phyloP scores from a whole-genome alignment of 2,329 filamentous ascomycete genomes.

The Allantophomopsis lycopodina region DNA sequence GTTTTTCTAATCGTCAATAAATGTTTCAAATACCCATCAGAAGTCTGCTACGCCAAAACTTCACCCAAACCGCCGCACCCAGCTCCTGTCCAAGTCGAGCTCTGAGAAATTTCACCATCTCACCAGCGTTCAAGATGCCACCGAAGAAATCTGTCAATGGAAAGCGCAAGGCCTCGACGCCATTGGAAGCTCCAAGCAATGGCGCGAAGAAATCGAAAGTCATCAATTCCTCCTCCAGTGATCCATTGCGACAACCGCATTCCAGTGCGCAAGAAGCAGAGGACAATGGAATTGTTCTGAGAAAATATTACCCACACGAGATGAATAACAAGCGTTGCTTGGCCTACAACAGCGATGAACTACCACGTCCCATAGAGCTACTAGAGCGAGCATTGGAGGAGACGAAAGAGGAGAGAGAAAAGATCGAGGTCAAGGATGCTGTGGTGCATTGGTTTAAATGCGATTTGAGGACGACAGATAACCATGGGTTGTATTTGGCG shows the following conservation, averaged over 20 bases:
- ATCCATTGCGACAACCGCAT: conserved; percentile 12
- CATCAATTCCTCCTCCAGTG: conserved; percentile 5
- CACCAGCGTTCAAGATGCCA: no score
- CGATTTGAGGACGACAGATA: conserved; percentile 64
- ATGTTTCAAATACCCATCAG: no score
- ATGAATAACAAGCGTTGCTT: conserved; percentile 70
- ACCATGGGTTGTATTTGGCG: conserved; percentile 55
- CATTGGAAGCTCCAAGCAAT: background rate
- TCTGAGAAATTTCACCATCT: no score
- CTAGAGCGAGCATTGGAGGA: conserved; percentile 46
- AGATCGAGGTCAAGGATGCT: conserved; percentile 38
- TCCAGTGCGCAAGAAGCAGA: conserved; percentile 22
- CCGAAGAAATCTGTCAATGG: no score
- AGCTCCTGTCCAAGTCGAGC: no score
- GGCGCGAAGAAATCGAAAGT: conserved; percentile 11
- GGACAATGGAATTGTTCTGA: conserved; percentile 49
- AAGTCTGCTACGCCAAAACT: no score
- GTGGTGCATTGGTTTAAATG: conserved; percentile 88
- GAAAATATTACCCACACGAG: conserved; percentile 71
- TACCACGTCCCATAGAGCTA: conserved; percentile 61
- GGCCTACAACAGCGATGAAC: conserved; percentile 56
- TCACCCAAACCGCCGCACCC: no score
- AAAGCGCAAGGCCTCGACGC: no score
- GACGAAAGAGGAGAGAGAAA: conserved; percentile 38
- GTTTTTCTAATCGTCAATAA: no score